phyloP scores from a whole-genome alignment of 768 basidiomycete species.

The Flagelloscypha sp. region DNA sequence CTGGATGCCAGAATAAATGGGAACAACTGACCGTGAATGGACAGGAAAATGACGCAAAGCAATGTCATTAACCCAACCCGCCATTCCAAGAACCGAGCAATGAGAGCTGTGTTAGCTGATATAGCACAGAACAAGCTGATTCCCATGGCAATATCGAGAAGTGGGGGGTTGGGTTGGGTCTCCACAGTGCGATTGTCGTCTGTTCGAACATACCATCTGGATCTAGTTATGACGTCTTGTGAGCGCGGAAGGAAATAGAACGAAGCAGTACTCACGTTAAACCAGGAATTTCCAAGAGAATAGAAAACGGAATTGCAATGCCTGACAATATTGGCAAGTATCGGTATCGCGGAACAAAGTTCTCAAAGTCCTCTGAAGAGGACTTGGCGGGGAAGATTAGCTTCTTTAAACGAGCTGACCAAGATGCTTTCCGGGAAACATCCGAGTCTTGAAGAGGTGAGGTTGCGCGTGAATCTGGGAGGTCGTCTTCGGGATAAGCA shows the following conservation, averaged over 20 bases:
- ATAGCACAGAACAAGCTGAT: slow-evolving; percentile 63
- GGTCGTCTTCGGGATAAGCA: no score
- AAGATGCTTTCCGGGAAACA: background rate
- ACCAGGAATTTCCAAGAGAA: slow-evolving; percentile 77
- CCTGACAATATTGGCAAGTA: slow-evolving; percentile 59
- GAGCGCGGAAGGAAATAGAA: no score
- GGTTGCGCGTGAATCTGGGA: no score
- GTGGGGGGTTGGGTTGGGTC: slow-evolving; percentile 39
- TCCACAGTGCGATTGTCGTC: slow-evolving; percentile 37
- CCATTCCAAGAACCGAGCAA: slow-evolving; percentile 67
- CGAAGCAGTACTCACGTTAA: slow-evolving; percentile 62
- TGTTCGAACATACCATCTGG: slow-evolving; percentile 69
- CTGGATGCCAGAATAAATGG: background rate
- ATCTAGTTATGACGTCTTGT: no score
- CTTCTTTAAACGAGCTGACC: background rate
- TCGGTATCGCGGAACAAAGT: slow-evolving; percentile 55
- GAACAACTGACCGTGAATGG: slow-evolving; percentile 53
- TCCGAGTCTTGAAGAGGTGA: slow-evolving; percentile 1
- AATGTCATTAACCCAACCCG: slow-evolving; percentile 55
- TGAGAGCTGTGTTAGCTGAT: slow-evolving; percentile 58
- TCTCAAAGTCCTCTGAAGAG: no score
- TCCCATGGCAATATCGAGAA: slow-evolving; percentile 53
- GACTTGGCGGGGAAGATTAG: slow-evolving; percentile 6
- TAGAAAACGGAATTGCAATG: slow-evolving; percentile 64
- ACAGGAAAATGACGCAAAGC: slow-evolving; percentile 52